Evolutionary conservation across 164 flowering plant species (phyloP).

Genomic region (Magnolia kwangsiensis): DNA sequence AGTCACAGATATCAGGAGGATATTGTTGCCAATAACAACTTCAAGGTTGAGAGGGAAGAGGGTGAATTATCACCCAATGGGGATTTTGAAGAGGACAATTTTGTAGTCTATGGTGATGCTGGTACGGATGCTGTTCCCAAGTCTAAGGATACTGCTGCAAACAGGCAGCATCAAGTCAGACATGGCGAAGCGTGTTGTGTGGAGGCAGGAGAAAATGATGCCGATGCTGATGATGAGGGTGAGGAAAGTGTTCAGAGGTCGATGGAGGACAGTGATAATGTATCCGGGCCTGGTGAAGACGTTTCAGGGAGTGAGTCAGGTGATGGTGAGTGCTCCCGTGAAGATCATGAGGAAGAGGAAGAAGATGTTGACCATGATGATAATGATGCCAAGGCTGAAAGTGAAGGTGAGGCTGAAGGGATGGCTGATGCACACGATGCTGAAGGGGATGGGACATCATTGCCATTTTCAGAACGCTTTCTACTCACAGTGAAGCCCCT

Average conservation of each 20-base stretch:
- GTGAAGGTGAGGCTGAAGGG: conserved; percentile 95
- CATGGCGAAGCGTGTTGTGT: conserved; percentile 39
- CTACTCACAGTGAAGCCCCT: conserved; percentile 74
- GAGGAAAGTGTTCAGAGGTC: conserved; percentile 83
- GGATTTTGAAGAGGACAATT: conserved; percentile 76
- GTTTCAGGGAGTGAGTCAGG: conserved; percentile 84
- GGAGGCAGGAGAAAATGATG: conserved; percentile 56
- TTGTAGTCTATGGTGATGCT: conserved; percentile 48
- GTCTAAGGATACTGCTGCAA: conserved; percentile 36
- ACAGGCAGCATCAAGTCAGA: conserved; percentile 37
- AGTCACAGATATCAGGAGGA: conserved; percentile 41
- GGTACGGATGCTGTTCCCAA: conserved; percentile 32
- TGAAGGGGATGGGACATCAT: conserved; percentile 56
- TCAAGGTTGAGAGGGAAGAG: conserved; percentile 82
- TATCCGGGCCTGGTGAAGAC: conserved; percentile 70
- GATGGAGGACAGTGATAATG: conserved; percentile 80
- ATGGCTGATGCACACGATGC: conserved; percentile 74
- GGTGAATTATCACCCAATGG: conserved; percentile 88
- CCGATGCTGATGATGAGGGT: conserved; percentile 80
- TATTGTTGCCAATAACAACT: conserved; percentile 20
- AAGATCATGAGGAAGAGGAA: conserved; percentile 56
- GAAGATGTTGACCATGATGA: conserved; percentile 63
- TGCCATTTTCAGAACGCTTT: conserved; percentile 62
- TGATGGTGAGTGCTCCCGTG: conserved; percentile 76
- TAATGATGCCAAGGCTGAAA: conserved; percentile 70